Conservation (phyloP, 768 basidiomycete genomes). For the Phlegmacium glaucopus region DNA sequence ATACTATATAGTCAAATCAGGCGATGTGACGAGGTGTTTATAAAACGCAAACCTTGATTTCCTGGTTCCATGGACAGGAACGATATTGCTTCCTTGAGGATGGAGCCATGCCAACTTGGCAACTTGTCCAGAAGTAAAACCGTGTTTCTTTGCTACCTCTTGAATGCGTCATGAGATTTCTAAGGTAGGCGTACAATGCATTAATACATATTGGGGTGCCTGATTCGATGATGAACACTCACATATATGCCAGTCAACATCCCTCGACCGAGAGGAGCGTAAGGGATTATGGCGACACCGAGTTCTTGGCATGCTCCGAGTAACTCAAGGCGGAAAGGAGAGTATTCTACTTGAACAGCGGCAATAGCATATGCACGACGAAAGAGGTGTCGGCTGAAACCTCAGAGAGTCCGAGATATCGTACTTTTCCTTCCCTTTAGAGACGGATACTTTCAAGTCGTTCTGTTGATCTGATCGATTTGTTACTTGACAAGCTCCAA, state of each 20-base stretch:
- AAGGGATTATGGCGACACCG: constrained; percentile 45
- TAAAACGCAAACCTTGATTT: constrained; percentile 27
- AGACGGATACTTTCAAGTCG: background rate
- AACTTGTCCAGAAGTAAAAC: constrained; percentile 42
- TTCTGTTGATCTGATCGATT: background rate
- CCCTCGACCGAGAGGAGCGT: constrained; percentile 49
- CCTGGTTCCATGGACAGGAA: constrained; percentile 45
- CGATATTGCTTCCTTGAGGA: constrained; percentile 39
- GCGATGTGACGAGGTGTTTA: background rate
- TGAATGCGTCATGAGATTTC: constrained; percentile 36
- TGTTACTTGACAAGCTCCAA: constrained; percentile 46
- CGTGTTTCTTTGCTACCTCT: constrained; percentile 30
- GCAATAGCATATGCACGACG: constrained; percentile 48
- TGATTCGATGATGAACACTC: constrained; percentile 9
- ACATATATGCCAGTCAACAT: constrained; percentile 44
- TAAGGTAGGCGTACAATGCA: too few relatives aligned
- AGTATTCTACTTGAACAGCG: constrained; percentile 50
- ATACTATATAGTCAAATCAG: constrained; percentile 21
- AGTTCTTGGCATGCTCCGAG: constrained; percentile 43
- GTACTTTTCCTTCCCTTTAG: constrained; percentile 38
- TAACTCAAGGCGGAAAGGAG: constrained; percentile 43
- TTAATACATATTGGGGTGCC: constrained; percentile 10
- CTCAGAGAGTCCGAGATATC: constrained; percentile 53
- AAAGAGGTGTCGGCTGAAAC: constrained; percentile 42
- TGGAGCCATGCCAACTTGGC: constrained; percentile 47